Evolutionary conservation across 1,284 basidiomycete genomes (phyloP).

Genomic region (Ustilago loliicola): DNA sequence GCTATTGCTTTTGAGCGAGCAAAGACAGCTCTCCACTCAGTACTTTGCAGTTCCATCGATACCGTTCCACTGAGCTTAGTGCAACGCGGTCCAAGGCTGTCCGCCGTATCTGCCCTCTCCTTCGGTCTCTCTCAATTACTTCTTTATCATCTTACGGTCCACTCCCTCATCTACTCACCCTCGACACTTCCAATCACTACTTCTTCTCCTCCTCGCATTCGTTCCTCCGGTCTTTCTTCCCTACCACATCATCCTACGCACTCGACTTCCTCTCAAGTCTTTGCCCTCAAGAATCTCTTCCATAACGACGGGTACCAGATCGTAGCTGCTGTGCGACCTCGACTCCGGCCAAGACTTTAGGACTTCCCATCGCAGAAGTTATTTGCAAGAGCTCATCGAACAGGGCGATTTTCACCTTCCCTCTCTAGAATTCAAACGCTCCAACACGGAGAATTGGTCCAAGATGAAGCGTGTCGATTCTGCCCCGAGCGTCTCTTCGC

Average conservation of each 20-base stretch:
- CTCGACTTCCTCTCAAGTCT: not conserved
- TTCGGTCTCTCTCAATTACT: slow-evolving; percentile 16
- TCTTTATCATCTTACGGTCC: not conserved
- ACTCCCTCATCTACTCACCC: not conserved
- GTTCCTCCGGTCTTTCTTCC: not conserved
- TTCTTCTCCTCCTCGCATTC: not conserved
- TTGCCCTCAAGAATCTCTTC: too few relatives aligned
- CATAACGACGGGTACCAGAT: too few relatives aligned
- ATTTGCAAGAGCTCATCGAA: too few relatives aligned
- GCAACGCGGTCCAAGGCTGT: too few relatives aligned
- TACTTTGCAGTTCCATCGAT: too few relatives aligned
- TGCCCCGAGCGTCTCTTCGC: slow-evolving; percentile 26
- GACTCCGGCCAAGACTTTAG: too few relatives aligned
- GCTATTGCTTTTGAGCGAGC: too few relatives aligned
- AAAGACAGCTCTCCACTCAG: too few relatives aligned
- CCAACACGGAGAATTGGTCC: not conserved
- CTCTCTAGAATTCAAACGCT: not conserved
- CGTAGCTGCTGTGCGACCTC: too few relatives aligned
- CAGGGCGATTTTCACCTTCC: too few relatives aligned
- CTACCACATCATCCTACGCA: not conserved
- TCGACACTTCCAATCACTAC: not conserved
- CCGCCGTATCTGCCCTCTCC: not conserved
- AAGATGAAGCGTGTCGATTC: slow-evolving; percentile 31
- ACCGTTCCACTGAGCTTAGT: too few relatives aligned
- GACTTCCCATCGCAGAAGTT: too few relatives aligned